Percentiles rank a stretch among this genome's conserved stretches.
Conservation (phyloP, 306 rosid species). For the Rubus idaeus region DNA sequence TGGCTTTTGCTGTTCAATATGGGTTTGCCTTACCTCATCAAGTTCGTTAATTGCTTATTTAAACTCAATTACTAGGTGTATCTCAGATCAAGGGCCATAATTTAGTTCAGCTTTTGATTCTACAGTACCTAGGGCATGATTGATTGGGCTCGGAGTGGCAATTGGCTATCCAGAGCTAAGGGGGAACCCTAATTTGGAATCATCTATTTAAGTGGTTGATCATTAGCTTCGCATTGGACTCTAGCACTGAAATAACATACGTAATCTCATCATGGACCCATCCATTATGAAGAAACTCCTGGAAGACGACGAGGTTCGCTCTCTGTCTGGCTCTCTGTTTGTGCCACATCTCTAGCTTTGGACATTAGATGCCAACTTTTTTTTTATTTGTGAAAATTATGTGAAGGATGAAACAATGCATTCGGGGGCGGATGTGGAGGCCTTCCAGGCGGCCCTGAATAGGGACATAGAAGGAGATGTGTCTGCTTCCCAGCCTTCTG, state of each 20-base stretch:
- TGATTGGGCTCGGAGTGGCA: not conserved
- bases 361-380: not conserved
- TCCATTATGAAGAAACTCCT: constrained; percentile 90
- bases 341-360: not conserved
- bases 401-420: constrained; percentile 83
- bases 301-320: constrained; percentile 82
- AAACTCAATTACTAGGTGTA: constrained; percentile 8
- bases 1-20: not conserved
- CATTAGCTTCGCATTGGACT: not conserved
- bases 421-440: constrained; percentile 85
- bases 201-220: not conserved
- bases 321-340: constrained; percentile 20
- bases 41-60: not conserved
- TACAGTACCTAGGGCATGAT: not conserved
- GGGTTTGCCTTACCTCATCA: not conserved
- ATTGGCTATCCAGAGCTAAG: not conserved
- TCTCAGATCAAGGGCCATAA: not conserved
- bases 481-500: constrained; percentile 52
- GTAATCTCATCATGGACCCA: constrained; percentile 57
- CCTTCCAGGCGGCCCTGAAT: constrained; percentile 80
- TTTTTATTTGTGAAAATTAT: constrained; percentile 11
- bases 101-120: not conserved
- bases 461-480: constrained; percentile 78
- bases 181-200: not conserved
- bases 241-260: not conserved